Conservation (phyloP, 2,329 filamentous ascomycete species). For the Aspergillus viridinutans region DNA sequence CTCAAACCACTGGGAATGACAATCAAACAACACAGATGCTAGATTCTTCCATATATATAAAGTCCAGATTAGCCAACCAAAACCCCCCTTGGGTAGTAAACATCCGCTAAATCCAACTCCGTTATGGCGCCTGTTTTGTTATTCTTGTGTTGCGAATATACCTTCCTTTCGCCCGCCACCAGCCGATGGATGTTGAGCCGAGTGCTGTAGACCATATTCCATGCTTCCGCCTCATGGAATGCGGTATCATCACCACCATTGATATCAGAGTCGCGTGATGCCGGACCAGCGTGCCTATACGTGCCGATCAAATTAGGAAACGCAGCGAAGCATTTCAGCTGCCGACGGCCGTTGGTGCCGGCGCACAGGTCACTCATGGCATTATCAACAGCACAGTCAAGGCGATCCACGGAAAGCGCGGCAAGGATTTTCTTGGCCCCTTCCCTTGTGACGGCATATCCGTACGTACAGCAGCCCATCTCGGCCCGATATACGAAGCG, state of each 20-base stretch:
- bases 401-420: conserved; percentile 23
- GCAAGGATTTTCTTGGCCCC: conserved; percentile 38
- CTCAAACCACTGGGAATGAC: no score
- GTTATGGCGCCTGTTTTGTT: conserved; percentile 1
- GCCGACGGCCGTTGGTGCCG: conserved; percentile 26
- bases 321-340: conserved; percentile 34
- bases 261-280: conserved; percentile 27
- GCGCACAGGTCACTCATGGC: conserved; percentile 47
- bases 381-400: conserved; percentile 38
- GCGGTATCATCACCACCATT: conserved; percentile 13
- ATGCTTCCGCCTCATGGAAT: conserved; percentile 11
- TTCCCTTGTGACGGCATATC: conserved; percentile 35
- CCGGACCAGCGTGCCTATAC: conserved; percentile 38
- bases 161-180: conserved; percentile 14
- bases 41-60: no score
- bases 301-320: conserved; percentile 48
- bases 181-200: conserved; percentile 21
- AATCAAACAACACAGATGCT: no score
- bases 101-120: conserved; percentile 11
- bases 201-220: conserved; percentile 23
- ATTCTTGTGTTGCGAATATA: conserved; percentile 19
- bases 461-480: conserved; percentile 10
- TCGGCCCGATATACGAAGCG: neutral
- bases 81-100: conserved; percentile 17
- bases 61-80: no score